phyloP scores from a whole-genome alignment of 1,284 basidiomycete species.

The Inonotus obliquus region DNA sequence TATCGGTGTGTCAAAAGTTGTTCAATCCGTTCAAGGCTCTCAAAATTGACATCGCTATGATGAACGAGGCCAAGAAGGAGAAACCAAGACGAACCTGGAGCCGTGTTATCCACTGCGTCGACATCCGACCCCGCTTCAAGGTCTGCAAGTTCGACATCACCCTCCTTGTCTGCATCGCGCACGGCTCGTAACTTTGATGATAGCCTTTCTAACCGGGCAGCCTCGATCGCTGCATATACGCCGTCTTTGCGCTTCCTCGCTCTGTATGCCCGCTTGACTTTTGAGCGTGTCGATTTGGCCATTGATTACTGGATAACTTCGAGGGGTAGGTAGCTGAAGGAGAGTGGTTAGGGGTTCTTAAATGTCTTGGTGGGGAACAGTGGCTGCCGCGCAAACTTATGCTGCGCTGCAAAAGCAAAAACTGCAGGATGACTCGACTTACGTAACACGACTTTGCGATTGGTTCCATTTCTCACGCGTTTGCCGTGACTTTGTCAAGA shows the following conservation, averaged over 20 bases:
- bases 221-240: slow-evolving; percentile 81
- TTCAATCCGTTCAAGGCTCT: slow-evolving; percentile 14
- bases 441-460: background rate
- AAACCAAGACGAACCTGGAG: slow-evolving; percentile 28
- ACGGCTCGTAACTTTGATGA: slow-evolving; percentile 62
- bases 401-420: background rate
- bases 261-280: slow-evolving; percentile 82
- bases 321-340: background rate
- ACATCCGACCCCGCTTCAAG: slow-evolving; percentile 23
- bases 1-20: background rate
- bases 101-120: slow-evolving; percentile 31
- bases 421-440: background rate
- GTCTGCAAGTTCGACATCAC: slow-evolving; percentile 27
- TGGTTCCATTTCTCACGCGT: too few relatives aligned
- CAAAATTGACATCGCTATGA: slow-evolving; percentile 11
- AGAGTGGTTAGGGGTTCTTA: background rate
- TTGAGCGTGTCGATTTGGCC: slow-evolving; percentile 92
- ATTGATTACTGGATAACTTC: slow-evolving; percentile 37
- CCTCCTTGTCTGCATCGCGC: slow-evolving; percentile 29
- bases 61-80: slow-evolving; percentile 13
- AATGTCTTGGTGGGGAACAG: background rate
- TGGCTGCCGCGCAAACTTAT: background rate
- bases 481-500: too few relatives aligned
- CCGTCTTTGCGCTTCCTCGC: slow-evolving; percentile 81
- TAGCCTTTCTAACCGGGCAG: slow-evolving; percentile 78